These are phyloP conservation scores for Populus pruinosa DNA, from an alignment of 345 rosid species.

Conservation along the genomic window DNA sequence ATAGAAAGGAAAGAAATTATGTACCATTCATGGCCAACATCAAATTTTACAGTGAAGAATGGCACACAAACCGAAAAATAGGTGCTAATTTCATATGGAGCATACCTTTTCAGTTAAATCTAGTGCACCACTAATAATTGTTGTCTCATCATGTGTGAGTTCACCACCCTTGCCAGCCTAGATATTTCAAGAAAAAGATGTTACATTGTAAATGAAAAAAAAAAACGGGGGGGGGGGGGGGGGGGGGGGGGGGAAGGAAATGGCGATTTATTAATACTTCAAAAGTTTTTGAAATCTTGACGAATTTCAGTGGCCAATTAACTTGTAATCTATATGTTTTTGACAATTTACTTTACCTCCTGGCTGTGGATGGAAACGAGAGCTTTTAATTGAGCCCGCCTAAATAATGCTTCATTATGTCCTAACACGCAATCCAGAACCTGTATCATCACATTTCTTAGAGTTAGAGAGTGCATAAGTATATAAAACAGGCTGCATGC, in stretches of 20 bases:
- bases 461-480: neutral
- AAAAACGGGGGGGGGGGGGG: neutral
- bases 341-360: conserved; percentile 51
- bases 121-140: conserved; percentile 93
- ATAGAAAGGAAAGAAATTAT: neutral
- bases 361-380: conserved; percentile 86
- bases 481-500: neutral
- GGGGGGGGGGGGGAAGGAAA: neutral
- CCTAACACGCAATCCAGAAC: conserved; percentile 84
- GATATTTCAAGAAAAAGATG: conserved; percentile 25
- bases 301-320: neutral
- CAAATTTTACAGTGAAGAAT: neutral
- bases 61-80: neutral
- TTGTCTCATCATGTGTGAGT: conserved; percentile 93
- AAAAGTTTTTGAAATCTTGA: neutral
- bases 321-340: neutral
- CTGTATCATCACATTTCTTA: conserved; percentile 35
- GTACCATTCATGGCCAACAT: neutral
- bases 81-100: neutral
- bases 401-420: conserved; percentile 79
- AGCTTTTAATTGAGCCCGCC: conserved; percentile 95
- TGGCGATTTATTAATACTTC: neutral
- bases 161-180: conserved; percentile 99
- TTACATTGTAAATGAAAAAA: conserved; percentile 25
- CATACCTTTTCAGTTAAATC: conserved; percentile 92